phyloP scores from a whole-genome alignment of 1,284 basidiomycete species.

The Pseudozyma sp. region DNA sequence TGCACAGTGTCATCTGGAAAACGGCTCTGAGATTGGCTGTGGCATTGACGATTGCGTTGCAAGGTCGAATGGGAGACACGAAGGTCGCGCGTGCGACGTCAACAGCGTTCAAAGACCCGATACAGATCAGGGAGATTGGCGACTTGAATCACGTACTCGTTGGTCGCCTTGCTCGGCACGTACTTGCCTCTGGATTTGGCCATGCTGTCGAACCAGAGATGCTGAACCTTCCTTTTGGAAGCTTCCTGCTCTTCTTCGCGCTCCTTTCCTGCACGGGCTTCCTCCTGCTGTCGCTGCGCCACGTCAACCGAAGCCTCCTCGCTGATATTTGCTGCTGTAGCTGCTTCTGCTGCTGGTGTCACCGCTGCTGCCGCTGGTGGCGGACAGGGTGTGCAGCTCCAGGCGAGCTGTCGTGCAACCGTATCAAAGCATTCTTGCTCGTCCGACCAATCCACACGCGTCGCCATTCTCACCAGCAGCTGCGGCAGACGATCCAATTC shows the following conservation, averaged over 20 bases:
- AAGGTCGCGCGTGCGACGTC: neutral
- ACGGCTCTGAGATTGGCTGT: neutral
- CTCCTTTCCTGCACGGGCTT: constrained; percentile 5
- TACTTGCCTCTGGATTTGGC: constrained; percentile 35
- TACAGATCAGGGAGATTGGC: constrained; percentile 65
- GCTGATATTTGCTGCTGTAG: too few relatives aligned
- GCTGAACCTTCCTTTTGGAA: constrained; percentile 27
- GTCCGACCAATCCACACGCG: constrained; percentile 84
- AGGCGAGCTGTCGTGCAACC: constrained; percentile 84
- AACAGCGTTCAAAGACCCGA: constrained; percentile 68
- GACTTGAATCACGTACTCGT: constrained; percentile 53
- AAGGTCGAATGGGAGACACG: neutral
- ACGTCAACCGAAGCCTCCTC: neutral
- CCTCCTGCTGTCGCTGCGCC: neutral
- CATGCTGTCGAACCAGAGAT: constrained; percentile 62
- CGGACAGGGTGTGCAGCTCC: constrained; percentile 70
- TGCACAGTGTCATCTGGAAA: too few relatives aligned
- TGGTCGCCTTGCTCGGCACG: constrained; percentile 29
- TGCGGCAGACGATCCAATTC: constrained; percentile 74
- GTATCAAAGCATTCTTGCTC: constrained; percentile 87
- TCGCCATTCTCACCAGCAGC: constrained; percentile 63
- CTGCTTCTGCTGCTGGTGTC: neutral
- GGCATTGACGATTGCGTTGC: too few relatives aligned
- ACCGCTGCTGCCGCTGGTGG: constrained; percentile 2
- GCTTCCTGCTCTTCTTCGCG: constrained; percentile 18